phyloP scores from a whole-genome alignment of 2,329 filamentous ascomycete genomes.

The Pestalotiopsis sp. region DNA sequence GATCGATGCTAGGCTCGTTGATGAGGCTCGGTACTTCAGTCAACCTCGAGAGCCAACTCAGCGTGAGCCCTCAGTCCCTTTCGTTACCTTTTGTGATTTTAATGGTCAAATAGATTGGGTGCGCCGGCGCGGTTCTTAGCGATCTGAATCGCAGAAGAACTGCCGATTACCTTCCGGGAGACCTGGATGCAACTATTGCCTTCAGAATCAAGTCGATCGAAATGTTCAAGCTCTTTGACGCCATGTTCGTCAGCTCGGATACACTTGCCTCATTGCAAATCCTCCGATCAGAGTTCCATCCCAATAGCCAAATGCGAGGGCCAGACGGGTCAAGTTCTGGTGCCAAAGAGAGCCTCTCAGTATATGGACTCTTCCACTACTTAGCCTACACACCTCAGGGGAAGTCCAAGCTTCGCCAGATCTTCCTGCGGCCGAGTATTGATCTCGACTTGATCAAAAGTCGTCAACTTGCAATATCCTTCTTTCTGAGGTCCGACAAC shows the following conservation, averaged over 20 bases:
- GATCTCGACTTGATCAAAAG: conserved; percentile 69
- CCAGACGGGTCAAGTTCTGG: conserved; percentile 61
- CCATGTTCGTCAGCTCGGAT: conserved; percentile 81
- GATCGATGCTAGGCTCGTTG: conserved; percentile 63
- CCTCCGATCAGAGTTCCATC: conserved; percentile 79
- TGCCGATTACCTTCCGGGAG: conserved; percentile 63
- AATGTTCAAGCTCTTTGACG: conserved; percentile 70
- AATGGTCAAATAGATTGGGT: conserved; percentile 61
- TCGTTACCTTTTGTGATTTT: conserved; percentile 15
- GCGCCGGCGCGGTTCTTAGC: conserved; percentile 82
- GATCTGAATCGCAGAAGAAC: conserved; percentile 73
- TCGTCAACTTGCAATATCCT: conserved; percentile 69
- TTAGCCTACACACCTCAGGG: conserved; percentile 81
- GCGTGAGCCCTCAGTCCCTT: conserved; percentile 47
- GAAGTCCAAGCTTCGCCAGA: conserved; percentile 70
- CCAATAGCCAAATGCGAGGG: conserved; percentile 77
- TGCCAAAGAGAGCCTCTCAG: conserved; percentile 78
- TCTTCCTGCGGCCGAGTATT: conserved; percentile 78
- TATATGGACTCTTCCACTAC: conserved; percentile 81
- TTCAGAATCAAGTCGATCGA: conserved; percentile 67
- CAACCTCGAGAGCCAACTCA: conserved; percentile 73
- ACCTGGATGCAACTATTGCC: conserved; percentile 52
- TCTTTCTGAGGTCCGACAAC: conserved; percentile 72
- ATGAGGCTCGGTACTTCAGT: conserved; percentile 72
- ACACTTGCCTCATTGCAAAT: conserved; percentile 84